Evolutionary conservation across 371 early-diverging fungal genomes (phyloP).

Genomic region (Mortierella sp.): DNA sequence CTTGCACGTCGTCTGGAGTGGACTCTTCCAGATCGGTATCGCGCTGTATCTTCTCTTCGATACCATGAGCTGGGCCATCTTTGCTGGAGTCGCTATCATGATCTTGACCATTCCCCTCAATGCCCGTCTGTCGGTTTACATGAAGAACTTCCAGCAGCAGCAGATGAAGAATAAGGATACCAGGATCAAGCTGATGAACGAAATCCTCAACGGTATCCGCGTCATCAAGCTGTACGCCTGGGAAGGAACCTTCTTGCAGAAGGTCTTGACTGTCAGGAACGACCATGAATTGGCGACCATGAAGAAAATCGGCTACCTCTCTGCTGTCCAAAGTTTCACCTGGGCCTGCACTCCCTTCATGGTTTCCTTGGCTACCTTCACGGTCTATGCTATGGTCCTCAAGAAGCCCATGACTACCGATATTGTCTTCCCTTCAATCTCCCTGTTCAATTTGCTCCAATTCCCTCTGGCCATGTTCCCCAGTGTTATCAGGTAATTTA

Average conservation of each 20-base stretch:
- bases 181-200: constrained; percentile 94
- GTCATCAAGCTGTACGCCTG: constrained; percentile 89
- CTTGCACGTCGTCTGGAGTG: constrained; percentile 89
- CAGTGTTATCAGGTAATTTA: constrained; percentile 60
- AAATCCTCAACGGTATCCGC: constrained; percentile 93
- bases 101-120: constrained; percentile 83
- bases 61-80: constrained; percentile 87
- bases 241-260: constrained; percentile 65
- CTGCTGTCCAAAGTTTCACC: constrained; percentile 76
- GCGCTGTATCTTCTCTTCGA: constrained; percentile 86
- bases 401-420: constrained; percentile 78
- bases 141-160: constrained; percentile 83
- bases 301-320: constrained; percentile 78
- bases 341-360: constrained; percentile 90
- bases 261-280: constrained; percentile 83
- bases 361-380: constrained; percentile 90
- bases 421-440: constrained; percentile 89
- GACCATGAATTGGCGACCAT: constrained; percentile 82
- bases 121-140: constrained; percentile 69
- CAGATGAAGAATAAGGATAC: constrained; percentile 95
- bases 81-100: constrained; percentile 93
- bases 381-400: constrained; percentile 77
- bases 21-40: constrained; percentile 91
- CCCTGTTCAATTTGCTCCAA: constrained; percentile 95
- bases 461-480: constrained; percentile 91